phyloP scores from a whole-genome alignment of 2,329 filamentous ascomycete species.

The Corinectria fuckeliana region DNA sequence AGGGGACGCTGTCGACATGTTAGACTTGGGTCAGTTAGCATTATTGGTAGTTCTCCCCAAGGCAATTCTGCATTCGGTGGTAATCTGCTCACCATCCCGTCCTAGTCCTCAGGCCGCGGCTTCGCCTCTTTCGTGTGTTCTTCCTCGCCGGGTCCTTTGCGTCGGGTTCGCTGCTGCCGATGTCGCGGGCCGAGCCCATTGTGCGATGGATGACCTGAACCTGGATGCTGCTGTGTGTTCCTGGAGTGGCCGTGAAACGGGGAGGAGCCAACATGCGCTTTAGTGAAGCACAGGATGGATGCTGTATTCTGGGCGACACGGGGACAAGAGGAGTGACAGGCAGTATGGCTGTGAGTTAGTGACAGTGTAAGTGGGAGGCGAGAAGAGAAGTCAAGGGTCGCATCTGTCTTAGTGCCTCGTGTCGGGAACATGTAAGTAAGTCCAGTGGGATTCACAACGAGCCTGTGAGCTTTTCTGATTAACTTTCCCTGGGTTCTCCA shows the following conservation, averaged over 20 bases:
- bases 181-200: conserved; percentile 1
- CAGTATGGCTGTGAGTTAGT: too few relatives aligned
- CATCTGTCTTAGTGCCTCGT: background rate
- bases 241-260: conserved; percentile 1
- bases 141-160: conserved; percentile 3
- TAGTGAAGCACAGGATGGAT: background rate
- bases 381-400: background rate
- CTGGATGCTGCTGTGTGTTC: background rate
- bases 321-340: background rate
- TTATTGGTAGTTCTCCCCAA: too few relatives aligned
- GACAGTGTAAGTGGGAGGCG: background rate
- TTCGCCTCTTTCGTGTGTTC: conserved; percentile 16
- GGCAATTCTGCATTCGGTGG: background rate
- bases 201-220: background rate
- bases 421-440: background rate
- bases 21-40: conserved; percentile 7
- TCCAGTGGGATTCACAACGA: conserved; percentile 18
- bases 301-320: background rate
- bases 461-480: background rate
- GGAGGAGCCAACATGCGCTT: background rate
- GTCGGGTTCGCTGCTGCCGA: background rate
- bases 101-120: conserved; percentile 14
- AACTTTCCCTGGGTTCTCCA: conserved; percentile 1
- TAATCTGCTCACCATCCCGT: conserved; percentile 11
- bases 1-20: conserved; percentile 14